Base-by-base conservation (phyloP, 1,139 yeast species). In the Kodamaea alishanica region DNA sequence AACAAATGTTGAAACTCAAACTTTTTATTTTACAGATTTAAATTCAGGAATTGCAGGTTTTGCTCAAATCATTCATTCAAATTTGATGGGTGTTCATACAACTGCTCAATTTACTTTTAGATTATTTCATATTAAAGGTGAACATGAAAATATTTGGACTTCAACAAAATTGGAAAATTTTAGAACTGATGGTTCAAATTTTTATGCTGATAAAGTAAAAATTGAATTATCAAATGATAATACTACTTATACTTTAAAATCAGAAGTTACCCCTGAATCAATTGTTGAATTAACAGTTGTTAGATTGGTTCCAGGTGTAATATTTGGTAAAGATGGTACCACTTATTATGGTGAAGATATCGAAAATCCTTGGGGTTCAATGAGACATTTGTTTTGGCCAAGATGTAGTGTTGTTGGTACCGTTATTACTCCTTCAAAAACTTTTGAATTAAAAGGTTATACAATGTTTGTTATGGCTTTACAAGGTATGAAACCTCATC, bases 401-500 rank as follows among this genome's bases (percentile, higher is more conserved):
- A 77, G 97, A 56, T 83, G 90, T 61, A 47, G 63, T 10, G 84
- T 80, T 33, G 56, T 55, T 20, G 98, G 98, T 52, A 70, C 77
- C 25, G 65, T 92, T 45, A 64, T 61, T 45, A 60, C 64, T 35
- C 56, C 58, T 27, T 38, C 49, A 15, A 51, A 53, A 40, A 50
- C 54, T 42, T 44, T 55, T 40, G 63, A 63, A 20, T 61, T 79
- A 39, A 69, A 75, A 28, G 88, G 86, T 32, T 67, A 55, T 41
- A 79, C 88, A 41, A 84, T 90, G 95, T 89, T 82, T 60, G 96
- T 92, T 36, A 84, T 87, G 95, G 98, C 98, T n/a, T 67, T 89
- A 51, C 98, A 92, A 69, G 97, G 97, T 45, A 90, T 92, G 97
- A 92, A 92, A 65, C 98, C 98, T 9, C 97, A 92, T 63, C 98